A percentile compares a stretch with the other conserved stretches of the same genome.
Conservation (phyloP, 1,139 yeast species). For the Diutina catenulata region DNA sequence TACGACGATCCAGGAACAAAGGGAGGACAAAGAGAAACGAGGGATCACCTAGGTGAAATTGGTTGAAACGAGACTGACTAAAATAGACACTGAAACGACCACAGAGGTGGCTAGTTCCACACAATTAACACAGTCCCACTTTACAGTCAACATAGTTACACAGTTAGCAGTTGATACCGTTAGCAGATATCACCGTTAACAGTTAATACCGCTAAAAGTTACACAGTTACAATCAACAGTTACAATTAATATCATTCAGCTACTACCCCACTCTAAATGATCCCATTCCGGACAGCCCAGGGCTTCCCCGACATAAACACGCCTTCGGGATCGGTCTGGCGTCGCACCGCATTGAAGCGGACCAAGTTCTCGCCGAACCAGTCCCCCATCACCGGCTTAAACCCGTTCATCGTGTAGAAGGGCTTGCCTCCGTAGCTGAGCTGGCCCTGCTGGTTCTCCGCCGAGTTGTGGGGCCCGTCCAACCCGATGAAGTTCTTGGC, state of each 20-base stretch:
- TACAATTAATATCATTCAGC: neutral
- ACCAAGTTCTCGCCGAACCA: constrained; percentile 75
- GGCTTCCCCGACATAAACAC: constrained; percentile 64
- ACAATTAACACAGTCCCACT: too few relatives aligned
- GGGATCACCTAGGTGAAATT: too few relatives aligned
- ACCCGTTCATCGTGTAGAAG: constrained; percentile 76
- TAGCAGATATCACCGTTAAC: too few relatives aligned
- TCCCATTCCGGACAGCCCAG: constrained; percentile 77
- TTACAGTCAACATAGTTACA: too few relatives aligned
- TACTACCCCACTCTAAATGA: neutral
- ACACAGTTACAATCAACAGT: too few relatives aligned
- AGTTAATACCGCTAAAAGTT: too few relatives aligned
- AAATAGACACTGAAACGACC: too few relatives aligned
- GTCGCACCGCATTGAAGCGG: constrained; percentile 49
- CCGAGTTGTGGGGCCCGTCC: constrained; percentile 25
- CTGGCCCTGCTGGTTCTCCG: constrained; percentile 27
- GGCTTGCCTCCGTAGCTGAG: constrained; percentile 29
- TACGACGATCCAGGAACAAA: too few relatives aligned
- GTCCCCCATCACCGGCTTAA: constrained; percentile 50
- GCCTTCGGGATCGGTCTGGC: constrained; percentile 66
- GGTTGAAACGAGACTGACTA: too few relatives aligned
- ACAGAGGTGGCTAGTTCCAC: too few relatives aligned
- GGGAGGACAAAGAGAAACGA: too few relatives aligned
- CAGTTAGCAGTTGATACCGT: too few relatives aligned
- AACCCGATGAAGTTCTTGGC: constrained; percentile 92